Base-by-base conservation (phyloP, 331 rosid genomes). In the Dryas integrifolia region DNA sequence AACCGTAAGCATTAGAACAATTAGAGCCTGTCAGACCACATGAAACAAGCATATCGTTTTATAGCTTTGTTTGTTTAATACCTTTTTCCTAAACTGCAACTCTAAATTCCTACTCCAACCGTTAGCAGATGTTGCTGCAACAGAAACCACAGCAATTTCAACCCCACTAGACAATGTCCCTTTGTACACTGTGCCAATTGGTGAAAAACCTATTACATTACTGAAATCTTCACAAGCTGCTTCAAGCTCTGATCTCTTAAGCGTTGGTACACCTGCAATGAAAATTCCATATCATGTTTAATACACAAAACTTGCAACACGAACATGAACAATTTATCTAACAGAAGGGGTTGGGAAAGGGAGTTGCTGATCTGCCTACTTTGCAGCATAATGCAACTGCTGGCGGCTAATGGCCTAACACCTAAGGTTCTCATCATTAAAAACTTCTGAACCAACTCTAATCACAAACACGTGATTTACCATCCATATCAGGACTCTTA, bases 181-280 rank as follows among this genome's bases (percentile, higher is more conserved):
- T 83, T 93, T 93, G 85, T 87, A 90, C 75, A 89, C 82, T 53
- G 88, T 86, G 41, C 94, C 96, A 48, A 82, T 72, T 21, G 94
- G 80, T 62, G 91, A 87, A 77, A 87, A 76, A 62, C 92, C 87
- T 58, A 93, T 85, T n/a, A 93, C 94, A 58, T 93, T 93, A 77
- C 98, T 93, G 79, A 93, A 93, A 90, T 90, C 98, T 79, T 93
- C 98, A 67, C 98, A 93, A 35, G 98, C 97, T 72, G 82, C 85
- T 85, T 80, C 90, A 72, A 93, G 88, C 83, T 93, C 98, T 52
- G 94, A 86, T 81, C 94, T 86, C 84, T 90, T 90, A 38, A 93
- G 87, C 77, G 87, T 90, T 69, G 96, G 97, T 65, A 89, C 96
- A 49, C 98, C 98, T 93, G 90, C 61, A 83, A 59, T 66, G 49